Evolutionary conservation across 768 basidiomycete species (phyloP).

Genomic region (Piloderma croceum): DNA sequence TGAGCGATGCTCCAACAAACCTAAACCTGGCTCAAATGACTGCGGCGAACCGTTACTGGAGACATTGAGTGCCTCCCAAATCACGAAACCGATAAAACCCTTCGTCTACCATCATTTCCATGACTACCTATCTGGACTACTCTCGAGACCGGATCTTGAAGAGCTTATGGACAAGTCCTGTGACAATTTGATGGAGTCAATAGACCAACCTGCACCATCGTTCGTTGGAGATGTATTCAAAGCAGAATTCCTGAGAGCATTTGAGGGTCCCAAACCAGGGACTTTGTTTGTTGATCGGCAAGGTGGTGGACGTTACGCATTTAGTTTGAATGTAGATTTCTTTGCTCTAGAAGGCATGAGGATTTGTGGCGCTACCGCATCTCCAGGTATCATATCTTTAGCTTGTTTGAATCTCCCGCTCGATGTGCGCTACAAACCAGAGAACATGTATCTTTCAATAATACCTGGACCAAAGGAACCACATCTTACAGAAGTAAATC

Average conservation of each 20-base stretch:
- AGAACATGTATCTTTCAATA: constrained; percentile 30
- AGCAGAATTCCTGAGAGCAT: constrained; percentile 23
- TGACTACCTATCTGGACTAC: background rate
- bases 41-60: constrained; percentile 1
- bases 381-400: constrained; percentile 27
- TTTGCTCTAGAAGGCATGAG: constrained; percentile 29
- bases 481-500: constrained; percentile 22
- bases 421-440: constrained; percentile 24
- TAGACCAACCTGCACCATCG: background rate
- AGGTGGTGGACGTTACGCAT: constrained; percentile 15
- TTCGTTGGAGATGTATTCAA: constrained; percentile 15
- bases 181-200: constrained; percentile 1
- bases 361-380: constrained; percentile 20
- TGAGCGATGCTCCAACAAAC: constrained; percentile 4
- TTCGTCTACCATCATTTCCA: background rate
- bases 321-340: constrained; percentile 27
- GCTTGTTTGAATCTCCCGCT: constrained; percentile 30
- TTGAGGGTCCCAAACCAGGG: constrained; percentile 21
- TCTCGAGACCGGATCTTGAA: constrained; percentile 3
- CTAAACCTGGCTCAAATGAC: constrained; percentile 1
- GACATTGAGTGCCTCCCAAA: background rate
- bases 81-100: background rate
- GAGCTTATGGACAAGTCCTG: constrained; percentile 8
- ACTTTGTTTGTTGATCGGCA: constrained; percentile 17
- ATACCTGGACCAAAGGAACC: constrained; percentile 28